These are phyloP conservation scores for Inonotus hispidus DNA, from an alignment of 1,284 basidiomycete genomes.

Conservation along the genomic window DNA sequence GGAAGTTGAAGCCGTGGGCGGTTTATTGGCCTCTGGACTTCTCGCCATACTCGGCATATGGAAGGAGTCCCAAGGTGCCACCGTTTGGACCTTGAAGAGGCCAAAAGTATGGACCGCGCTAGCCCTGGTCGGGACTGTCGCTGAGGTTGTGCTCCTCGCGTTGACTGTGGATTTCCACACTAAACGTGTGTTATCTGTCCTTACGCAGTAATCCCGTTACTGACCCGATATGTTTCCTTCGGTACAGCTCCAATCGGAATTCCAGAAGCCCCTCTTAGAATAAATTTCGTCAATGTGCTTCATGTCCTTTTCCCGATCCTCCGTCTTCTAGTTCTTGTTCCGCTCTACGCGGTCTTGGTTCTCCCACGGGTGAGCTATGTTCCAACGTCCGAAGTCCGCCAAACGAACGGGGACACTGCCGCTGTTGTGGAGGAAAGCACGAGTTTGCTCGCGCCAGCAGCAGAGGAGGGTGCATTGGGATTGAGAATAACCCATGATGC, in stretches of 20 bases:
- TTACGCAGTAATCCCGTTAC: conserved; percentile 31
- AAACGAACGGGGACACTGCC: conserved; percentile 38
- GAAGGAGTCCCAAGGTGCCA: conserved; percentile 67
- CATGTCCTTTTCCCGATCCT: conserved; percentile 60
- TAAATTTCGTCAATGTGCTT: conserved; percentile 40
- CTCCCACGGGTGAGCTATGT: conserved; percentile 59
- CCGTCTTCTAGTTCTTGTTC: conserved; percentile 57
- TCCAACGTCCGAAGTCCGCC: conserved; percentile 29
- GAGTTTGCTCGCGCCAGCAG: conserved; percentile 46
- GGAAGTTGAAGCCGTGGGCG: conserved; percentile 60
- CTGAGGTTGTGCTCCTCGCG: conserved; percentile 49
- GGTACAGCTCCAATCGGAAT: conserved; percentile 16
- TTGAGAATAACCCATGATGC: conserved; percentile 47
- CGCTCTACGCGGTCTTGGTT: conserved; percentile 51
- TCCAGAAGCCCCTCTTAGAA: conserved; percentile 30
- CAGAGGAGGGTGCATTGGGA: conserved; percentile 35
- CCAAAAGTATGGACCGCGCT: conserved; percentile 48
- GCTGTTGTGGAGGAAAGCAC: conserved; percentile 37
- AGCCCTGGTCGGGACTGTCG: conserved; percentile 54
- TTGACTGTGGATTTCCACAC: conserved; percentile 35
- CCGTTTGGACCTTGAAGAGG: conserved; percentile 62
- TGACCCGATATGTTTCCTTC: conserved; percentile 10
- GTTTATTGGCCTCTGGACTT: conserved; percentile 61
- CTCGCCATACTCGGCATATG: conserved; percentile 67
- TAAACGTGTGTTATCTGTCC: conserved; percentile 36